Evolutionary conservation across 805 yeast genomes (phyloP), one percentile per base, ranked within the genome.

Genomic region (Torulaspora delbrueckii): DNA sequence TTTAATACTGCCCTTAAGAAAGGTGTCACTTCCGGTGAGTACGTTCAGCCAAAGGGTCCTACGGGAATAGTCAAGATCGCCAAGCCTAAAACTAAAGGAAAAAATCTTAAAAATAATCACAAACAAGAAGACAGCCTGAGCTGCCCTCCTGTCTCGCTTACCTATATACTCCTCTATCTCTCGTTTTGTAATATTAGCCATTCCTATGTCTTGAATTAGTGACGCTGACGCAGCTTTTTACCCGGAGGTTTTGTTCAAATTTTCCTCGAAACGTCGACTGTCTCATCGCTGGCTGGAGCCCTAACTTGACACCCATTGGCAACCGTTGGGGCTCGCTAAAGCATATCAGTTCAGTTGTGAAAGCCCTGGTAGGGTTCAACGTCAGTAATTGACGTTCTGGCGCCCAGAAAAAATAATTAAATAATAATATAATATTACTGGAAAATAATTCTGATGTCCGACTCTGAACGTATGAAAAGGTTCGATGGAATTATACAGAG

Each of bases 41-140:
- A 87, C 54, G 64, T 75, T 37, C 95, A 86, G 70, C 95, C 95
- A 63, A 86, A 87, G 71, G 96, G 96, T 39, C 83, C 96, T 14
- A 55, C 69, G 8, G 65, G 64, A 28, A 50, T 62, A 13, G 52
- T 65, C 53, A 64, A 52, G 46, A 58, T 48, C 24, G 22, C 14
- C 34, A 31, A 31, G 12, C 12, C 19, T 8, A 31, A 31, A 14
- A 13, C 34, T 6, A 31, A 31, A 10, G 34, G 19, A 14, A 31
- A 31, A 31, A 31, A 31, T 31, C 22, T 14, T 13, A 40, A 38
- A 24, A 26, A 32, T 18, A 23, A 23, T 40, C n/a, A 27, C 35
- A 14, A 30, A 35, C 12, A 45, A 45, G 44, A 45, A 39, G 36
- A 31, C 48, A 13, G 44, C 37, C 23, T 45, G 19, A 34, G 34